phyloP scores from a whole-genome alignment of 768 basidiomycete species.

The Cystofilobasidium ferigula region DNA sequence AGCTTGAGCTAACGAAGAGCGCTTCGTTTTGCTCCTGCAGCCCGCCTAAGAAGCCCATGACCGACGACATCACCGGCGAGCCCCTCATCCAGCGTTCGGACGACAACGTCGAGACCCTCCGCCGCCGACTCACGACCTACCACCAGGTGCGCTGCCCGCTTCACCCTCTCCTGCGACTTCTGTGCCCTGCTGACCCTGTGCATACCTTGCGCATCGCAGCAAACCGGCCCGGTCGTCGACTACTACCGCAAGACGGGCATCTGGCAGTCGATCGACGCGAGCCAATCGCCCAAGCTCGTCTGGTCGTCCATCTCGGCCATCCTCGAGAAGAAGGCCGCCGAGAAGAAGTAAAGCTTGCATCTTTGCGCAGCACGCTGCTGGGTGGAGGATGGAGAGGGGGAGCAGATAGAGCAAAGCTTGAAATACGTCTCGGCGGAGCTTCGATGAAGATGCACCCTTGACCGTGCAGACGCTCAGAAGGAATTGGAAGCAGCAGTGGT shows the following conservation, averaged over 20 bases:
- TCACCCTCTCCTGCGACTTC: neutral
- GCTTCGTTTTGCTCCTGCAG: constrained; percentile 41
- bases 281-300: constrained; percentile 81
- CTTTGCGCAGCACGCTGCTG: constrained; percentile 45
- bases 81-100: constrained; percentile 93
- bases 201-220: constrained; percentile 35
- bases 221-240: constrained; percentile 89
- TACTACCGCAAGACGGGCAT: constrained; percentile 89
- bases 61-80: constrained; percentile 89
- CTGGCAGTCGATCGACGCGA: constrained; percentile 84
- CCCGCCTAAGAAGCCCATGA: constrained; percentile 91
- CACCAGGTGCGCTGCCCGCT: constrained; percentile 44
- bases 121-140: constrained; percentile 77
- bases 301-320: constrained; percentile 45
- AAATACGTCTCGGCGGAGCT: no score
- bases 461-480: no score
- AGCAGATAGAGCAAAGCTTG: no score
- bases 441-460: no score
- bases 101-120: constrained; percentile 90
- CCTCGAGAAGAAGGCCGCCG: constrained; percentile 22
- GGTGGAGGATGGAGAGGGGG: constrained; percentile 1
- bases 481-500: no score
- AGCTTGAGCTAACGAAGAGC: neutral
- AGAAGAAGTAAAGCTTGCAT: neutral
- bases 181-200: neutral